These are phyloP conservation scores for Gnomoniopsis sp. DNA, from an alignment of 2,329 filamentous ascomycete species.

Conservation along the genomic window DNA sequence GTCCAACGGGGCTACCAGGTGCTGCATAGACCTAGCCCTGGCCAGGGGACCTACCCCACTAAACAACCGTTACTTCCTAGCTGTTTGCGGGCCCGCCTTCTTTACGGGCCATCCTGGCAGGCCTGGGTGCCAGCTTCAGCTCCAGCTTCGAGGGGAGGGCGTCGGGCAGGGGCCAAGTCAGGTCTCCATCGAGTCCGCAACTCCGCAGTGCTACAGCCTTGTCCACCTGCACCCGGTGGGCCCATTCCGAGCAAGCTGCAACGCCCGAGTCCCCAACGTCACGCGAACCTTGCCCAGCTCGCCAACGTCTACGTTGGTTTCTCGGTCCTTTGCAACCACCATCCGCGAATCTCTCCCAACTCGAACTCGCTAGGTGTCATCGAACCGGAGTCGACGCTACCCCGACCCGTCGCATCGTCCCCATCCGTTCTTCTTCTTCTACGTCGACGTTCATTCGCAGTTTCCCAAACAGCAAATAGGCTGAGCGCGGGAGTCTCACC, in stretches of 20 bases:
- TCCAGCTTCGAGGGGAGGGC: background rate
- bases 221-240: background rate
- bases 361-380: background rate
- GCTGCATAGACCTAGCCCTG: background rate
- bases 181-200: background rate
- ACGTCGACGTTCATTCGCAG: too few relatives aligned
- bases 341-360: slow-evolving; percentile 1
- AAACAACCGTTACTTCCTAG: background rate
- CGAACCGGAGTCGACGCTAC: background rate
- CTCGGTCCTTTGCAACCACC: background rate
- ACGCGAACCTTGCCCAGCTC: background rate
- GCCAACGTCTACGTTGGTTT: background rate
- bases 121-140: background rate
- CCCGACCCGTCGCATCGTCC: background rate
- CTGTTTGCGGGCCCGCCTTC: background rate
- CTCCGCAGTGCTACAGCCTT: background rate
- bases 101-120: background rate
- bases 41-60: slow-evolving; percentile 16
- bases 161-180: background rate
- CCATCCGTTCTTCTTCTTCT: background rate
- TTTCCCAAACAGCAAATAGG: background rate
- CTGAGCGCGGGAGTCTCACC: background rate
- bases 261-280: slow-evolving; percentile 5
- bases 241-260: background rate
- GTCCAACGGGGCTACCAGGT: background rate